These are phyloP conservation scores for Kodamaea sp. DNA, from an alignment of 1,139 yeast genomes.

Conservation along the genomic window DNA sequence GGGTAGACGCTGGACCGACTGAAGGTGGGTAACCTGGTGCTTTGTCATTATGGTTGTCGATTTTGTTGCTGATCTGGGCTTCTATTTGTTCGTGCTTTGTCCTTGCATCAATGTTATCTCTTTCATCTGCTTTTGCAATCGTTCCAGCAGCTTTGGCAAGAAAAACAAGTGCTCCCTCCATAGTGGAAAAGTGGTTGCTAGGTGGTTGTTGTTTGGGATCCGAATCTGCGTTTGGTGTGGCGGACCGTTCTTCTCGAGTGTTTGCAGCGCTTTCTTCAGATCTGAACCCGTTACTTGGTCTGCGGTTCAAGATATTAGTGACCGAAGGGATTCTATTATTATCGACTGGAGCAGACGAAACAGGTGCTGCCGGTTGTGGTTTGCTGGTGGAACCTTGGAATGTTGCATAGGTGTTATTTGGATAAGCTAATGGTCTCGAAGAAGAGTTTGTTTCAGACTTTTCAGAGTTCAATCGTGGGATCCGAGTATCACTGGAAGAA, in stretches of 20 bases:
- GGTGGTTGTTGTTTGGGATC: conserved; percentile 7
- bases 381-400: background rate
- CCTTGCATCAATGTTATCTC: conserved; percentile 68
- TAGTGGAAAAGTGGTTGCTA: conserved; percentile 40
- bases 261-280: background rate
- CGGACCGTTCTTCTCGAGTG: background rate
- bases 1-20: background rate
- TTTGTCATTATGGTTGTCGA: background rate
- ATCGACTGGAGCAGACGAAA: background rate
- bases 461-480: background rate
- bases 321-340: conserved; percentile 7
- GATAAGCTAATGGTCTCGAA: background rate
- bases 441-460: background rate
- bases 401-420: background rate
- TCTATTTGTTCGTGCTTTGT: conserved; percentile 53
- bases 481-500: background rate
- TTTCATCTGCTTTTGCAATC: conserved; percentile 64
- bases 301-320: conserved; percentile 8
- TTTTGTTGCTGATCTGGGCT: conserved; percentile 4
- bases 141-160: conserved; percentile 77
- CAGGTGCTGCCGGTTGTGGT: background rate
- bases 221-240: background rate
- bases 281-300: background rate
- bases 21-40: background rate
- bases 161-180: conserved; percentile 69